phyloP scores from a whole-genome alignment of 345 rosid species.

The Cardamine resedifolia region DNA sequence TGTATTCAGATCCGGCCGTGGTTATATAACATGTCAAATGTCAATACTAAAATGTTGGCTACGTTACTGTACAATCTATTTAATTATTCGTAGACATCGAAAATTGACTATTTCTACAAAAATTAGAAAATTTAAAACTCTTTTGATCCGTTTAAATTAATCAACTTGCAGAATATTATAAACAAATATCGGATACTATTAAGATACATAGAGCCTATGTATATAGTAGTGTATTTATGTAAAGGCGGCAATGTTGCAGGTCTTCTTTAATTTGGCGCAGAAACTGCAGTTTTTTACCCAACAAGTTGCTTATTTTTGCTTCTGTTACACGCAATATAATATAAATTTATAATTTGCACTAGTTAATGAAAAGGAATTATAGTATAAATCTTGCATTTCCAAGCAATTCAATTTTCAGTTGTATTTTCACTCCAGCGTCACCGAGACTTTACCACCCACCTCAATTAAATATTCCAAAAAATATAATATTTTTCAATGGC shows the following conservation, averaged over 20 bases:
- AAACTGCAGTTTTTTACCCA: conserved; percentile 40
- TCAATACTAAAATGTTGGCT: not conserved
- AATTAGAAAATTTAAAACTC: not conserved
- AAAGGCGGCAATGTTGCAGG: conserved; percentile 41
- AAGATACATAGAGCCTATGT: conserved; percentile 5
- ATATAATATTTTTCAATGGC: not conserved
- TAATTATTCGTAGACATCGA: not conserved
- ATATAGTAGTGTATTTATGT: conserved; percentile 26
- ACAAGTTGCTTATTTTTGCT: conserved; percentile 30
- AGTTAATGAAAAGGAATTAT: not conserved
- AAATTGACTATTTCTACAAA: not conserved
- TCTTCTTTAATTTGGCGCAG: conserved; percentile 38
- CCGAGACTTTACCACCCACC: not conserved
- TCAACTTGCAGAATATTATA: conserved; percentile 9
- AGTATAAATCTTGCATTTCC: not conserved
- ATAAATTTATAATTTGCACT: conserved; percentile 3
- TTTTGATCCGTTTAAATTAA: not conserved
- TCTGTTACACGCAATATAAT: conserved; percentile 32
- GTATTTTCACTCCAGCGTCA: not conserved
- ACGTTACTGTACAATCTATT: not conserved
- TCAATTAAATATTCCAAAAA: not conserved
- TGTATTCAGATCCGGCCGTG: no score
- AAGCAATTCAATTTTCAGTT: not conserved
- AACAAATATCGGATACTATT: not conserved
- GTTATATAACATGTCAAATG: no score